A percentile compares a stretch with the other conserved stretches of the same genome.
These are phyloP conservation scores for Metroxylon sagu DNA, from an alignment of 176 grass and related monocot genomes.

Conservation along the genomic window DNA sequence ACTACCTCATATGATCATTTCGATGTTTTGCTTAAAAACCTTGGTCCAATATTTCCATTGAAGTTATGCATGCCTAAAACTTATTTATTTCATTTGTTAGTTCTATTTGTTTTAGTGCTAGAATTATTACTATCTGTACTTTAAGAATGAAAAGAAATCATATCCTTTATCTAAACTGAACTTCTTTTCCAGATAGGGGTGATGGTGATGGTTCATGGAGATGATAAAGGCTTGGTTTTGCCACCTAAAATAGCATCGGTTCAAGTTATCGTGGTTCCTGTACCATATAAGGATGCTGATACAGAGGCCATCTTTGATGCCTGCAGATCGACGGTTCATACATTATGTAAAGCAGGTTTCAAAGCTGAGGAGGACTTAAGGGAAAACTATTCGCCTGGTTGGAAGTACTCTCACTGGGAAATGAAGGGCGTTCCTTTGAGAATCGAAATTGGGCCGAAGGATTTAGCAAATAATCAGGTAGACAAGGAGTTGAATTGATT, in stretches of 20 bases:
- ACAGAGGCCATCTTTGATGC: constrained; percentile 63
- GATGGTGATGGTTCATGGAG: constrained; percentile 90
- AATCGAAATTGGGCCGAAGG: constrained; percentile 95
- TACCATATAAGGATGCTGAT: constrained; percentile 91
- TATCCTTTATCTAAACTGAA: not conserved
- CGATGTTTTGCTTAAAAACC: too few species aligned
- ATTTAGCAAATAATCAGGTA: constrained; percentile 92
- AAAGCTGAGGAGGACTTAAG: constrained; percentile 60
- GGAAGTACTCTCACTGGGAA: constrained; percentile 99
- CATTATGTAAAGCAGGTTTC: constrained; percentile 42
- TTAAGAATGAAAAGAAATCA: too few species aligned
- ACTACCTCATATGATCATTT: not conserved
- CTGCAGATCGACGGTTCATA: constrained; percentile 54
- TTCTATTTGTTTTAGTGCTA: too few species aligned
- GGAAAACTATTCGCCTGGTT: constrained; percentile 91
- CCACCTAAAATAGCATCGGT: constrained; percentile 82
- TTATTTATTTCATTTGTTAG: too few species aligned
- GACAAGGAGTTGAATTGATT: not conserved
- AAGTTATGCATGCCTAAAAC: too few species aligned
- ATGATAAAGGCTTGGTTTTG: constrained; percentile 92
- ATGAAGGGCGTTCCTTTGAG: constrained; percentile 96
- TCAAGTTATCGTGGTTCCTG: constrained; percentile 78
- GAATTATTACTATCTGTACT: too few species aligned
- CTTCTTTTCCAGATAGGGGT: constrained; percentile 59
- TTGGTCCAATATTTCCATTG: too few species aligned